A percentile compares a stretch with the other conserved stretches of the same genome.
Conservation (phyloP, 2,329 filamentous ascomycete species). For the Fusarium foetens region DNA sequence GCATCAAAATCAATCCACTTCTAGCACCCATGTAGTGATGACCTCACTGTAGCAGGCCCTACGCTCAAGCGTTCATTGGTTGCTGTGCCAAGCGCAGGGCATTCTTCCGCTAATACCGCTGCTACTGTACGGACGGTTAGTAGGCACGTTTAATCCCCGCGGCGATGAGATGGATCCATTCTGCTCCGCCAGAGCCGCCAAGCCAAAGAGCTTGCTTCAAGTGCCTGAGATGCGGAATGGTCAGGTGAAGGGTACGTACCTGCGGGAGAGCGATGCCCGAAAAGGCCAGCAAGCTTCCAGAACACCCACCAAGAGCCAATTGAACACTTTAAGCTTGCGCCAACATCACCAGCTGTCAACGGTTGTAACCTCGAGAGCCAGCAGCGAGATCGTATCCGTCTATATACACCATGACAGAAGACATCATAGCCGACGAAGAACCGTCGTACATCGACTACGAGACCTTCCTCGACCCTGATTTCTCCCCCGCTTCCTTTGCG, state of each 20-base stretch:
- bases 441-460: constrained; percentile 97
- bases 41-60: constrained; percentile 39
- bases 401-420: constrained; percentile 17
- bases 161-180: neutral
- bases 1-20: constrained; percentile 8
- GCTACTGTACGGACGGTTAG: neutral
- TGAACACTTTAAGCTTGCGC: constrained; percentile 12
- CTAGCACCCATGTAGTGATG: constrained; percentile 35
- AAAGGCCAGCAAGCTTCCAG: constrained; percentile 46
- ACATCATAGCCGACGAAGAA: constrained; percentile 56
- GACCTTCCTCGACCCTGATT: constrained; percentile 83
- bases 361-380: neutral
- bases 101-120: constrained; percentile 5
- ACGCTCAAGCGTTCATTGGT: constrained; percentile 28
- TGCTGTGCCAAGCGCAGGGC: constrained; percentile 14
- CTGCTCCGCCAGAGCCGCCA: constrained; percentile 18
- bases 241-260: constrained; percentile 37
- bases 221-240: neutral
- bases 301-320: constrained; percentile 25
- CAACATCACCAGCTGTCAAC: constrained; percentile 15
- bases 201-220: constrained; percentile 17
- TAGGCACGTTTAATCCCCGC: constrained; percentile 10
- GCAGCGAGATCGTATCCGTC: neutral
- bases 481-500: constrained; percentile 84
- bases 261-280: constrained; percentile 36